Evolutionary conservation across 108 stramenopile genomes (phyloP).

Genomic region (Chaetoceros tenuissimus): DNA sequence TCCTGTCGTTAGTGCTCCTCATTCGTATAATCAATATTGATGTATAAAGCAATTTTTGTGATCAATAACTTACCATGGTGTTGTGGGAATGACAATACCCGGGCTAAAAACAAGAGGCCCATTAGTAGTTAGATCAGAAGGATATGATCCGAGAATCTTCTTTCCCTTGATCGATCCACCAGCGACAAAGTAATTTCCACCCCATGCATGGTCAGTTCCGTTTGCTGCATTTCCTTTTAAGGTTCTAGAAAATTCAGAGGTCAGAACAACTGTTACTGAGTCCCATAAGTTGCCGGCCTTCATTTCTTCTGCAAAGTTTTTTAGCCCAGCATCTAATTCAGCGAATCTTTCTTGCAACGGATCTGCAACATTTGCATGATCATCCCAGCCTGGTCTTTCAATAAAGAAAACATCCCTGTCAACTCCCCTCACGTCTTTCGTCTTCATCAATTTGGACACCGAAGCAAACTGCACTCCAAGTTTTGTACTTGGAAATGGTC

Average conservation of each 20-base stretch:
- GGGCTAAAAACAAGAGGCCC: slow-evolving; percentile 32
- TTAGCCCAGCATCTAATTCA: slow-evolving; percentile 27
- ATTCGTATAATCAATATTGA: too few relatives aligned
- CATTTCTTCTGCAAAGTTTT: slow-evolving; percentile 42
- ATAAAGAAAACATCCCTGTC: slow-evolving; percentile 33
- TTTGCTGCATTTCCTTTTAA: slow-evolving; percentile 55
- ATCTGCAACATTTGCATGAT: slow-evolving; percentile 26
- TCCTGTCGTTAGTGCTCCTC: too few relatives aligned
- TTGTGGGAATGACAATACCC: slow-evolving; percentile 57
- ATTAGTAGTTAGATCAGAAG: slow-evolving; percentile 28
- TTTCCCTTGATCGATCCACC: slow-evolving; percentile 49
- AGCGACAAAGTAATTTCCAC: slow-evolving; percentile 19
- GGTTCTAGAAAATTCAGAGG: slow-evolving; percentile 59
- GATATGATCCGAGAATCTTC: slow-evolving; percentile 43
- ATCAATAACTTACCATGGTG: slow-evolving; percentile 56
- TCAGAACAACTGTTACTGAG: slow-evolving; percentile 29
- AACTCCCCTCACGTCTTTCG: slow-evolving; percentile 11
- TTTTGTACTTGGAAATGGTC: slow-evolving; percentile 17
- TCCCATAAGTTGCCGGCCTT: slow-evolving; percentile 42
- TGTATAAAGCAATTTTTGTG: too few relatives aligned
- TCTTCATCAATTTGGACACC: slow-evolving; percentile 30
- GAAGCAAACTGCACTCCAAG: slow-evolving; percentile 14
- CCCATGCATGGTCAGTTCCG: slow-evolving; percentile 70
- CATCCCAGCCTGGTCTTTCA: slow-evolving; percentile 66
- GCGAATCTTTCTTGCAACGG: slow-evolving; percentile 17